Percentiles rank a stretch among this genome's conserved stretches.
These are phyloP conservation scores for Collariella sp. DNA, from an alignment of 495 filamentous ascomycete genomes.

Conservation along the genomic window DNA sequence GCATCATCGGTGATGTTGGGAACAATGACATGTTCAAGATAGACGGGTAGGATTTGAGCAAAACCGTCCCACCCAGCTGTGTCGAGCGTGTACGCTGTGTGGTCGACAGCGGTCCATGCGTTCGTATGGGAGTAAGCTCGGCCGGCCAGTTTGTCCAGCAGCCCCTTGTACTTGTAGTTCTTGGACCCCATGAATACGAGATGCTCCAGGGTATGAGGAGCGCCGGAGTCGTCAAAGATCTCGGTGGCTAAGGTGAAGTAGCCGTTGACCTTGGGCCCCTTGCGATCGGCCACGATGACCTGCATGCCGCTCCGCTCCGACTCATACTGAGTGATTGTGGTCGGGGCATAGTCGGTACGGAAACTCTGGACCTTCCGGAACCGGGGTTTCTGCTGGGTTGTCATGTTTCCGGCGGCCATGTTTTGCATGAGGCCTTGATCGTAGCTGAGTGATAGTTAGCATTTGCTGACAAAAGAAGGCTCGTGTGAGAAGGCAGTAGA, in stretches of 20 bases:
- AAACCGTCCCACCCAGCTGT: slow-evolving; percentile 97
- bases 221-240: slow-evolving; percentile 92
- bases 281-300: slow-evolving; percentile 80
- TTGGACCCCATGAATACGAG: slow-evolving; percentile 96
- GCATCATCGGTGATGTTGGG: slow-evolving; percentile 87
- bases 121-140: slow-evolving; percentile 91
- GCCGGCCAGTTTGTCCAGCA: slow-evolving; percentile 87
- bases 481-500: not conserved
- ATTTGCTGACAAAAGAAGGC: not conserved
- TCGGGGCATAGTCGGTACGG: slow-evolving; percentile 77
- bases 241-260: slow-evolving; percentile 95
- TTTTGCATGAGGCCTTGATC: slow-evolving; percentile 15
- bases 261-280: slow-evolving; percentile 87
- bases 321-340: slow-evolving; percentile 71
- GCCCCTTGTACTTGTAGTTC: slow-evolving; percentile 86
- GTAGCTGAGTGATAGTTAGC: slow-evolving; percentile 19
- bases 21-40: slow-evolving; percentile 87
- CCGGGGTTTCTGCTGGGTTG: slow-evolving; percentile 34
- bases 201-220: slow-evolving; percentile 94
- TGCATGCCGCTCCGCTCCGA: slow-evolving; percentile 87
- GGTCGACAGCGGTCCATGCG: slow-evolving; percentile 90
- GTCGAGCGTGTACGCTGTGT: slow-evolving; percentile 93
- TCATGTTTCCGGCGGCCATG: slow-evolving; percentile 25
- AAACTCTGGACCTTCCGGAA: slow-evolving; percentile 84
- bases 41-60: slow-evolving; percentile 85